Conservation (phyloP, 2,329 filamentous ascomycete genomes). For the Orbilia brochopaga region DNA sequence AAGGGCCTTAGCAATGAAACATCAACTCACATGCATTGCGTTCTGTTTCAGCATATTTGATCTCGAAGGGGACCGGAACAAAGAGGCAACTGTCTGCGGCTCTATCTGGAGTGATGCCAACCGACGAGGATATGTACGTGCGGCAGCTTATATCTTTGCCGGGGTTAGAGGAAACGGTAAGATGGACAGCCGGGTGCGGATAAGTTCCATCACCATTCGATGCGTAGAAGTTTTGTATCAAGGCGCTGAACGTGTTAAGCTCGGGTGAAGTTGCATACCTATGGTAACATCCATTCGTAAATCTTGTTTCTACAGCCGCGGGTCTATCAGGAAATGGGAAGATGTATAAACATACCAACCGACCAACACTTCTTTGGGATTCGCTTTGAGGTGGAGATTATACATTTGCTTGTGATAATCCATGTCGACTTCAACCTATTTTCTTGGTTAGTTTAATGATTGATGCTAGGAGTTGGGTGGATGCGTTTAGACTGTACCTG, state of each 20-base stretch:
- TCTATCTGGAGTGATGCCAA: slow-evolving; percentile 91
- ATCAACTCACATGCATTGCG: slow-evolving; percentile 62
- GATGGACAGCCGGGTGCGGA: slow-evolving; percentile 94
- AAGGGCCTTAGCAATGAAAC: neutral
- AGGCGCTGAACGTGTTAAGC: slow-evolving; percentile 95
- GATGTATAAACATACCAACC: slow-evolving; percentile 69
- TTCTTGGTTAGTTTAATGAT: neutral
- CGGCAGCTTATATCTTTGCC: slow-evolving; percentile 87
- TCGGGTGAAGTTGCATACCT: slow-evolving; percentile 90
- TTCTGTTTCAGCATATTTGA: slow-evolving; percentile 83
- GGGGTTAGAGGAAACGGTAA: slow-evolving; percentile 89
- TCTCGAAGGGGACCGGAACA: slow-evolving; percentile 94
- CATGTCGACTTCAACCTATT: slow-evolving; percentile 89
- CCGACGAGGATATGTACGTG: slow-evolving; percentile 93
- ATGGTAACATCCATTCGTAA: neutral
- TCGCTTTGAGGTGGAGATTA: slow-evolving; percentile 87
- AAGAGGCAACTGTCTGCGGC: slow-evolving; percentile 96
- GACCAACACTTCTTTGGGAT: slow-evolving; percentile 89
- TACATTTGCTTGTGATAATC: slow-evolving; percentile 99
- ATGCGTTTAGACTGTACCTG: slow-evolving; percentile 61
- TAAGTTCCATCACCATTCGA: slow-evolving; percentile 95
- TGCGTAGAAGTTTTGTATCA: slow-evolving; percentile 99
- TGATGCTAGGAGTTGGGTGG: neutral
- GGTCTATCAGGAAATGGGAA: neutral
- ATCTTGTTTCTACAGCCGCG: neutral